These are phyloP conservation scores for Xerocomus cyaneibrunnescens DNA, from an alignment of 1,284 basidiomycete genomes.

Conservation along the genomic window DNA sequence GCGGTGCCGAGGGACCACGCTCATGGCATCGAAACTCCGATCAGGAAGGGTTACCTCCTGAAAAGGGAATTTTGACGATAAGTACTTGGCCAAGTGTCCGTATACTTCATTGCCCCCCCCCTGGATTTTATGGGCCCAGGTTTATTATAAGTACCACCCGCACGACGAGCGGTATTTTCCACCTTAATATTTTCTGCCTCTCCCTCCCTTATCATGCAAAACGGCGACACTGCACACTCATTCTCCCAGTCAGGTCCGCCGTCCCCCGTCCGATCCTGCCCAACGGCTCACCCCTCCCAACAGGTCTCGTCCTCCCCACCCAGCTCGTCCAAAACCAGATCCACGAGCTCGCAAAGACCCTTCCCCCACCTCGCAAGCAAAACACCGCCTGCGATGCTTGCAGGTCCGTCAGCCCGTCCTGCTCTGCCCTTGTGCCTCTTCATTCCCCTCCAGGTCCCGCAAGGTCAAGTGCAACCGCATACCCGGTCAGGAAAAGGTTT, in stretches of 20 bases:
- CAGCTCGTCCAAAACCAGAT: constrained; percentile 72
- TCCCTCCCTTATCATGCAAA: constrained; percentile 39
- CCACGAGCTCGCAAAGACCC: constrained; percentile 70
- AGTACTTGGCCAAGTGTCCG: constrained; percentile 33
- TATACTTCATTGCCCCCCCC: neutral
- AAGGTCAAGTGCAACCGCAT: constrained; percentile 83
- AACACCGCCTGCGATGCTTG: constrained; percentile 91
- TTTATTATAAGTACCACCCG: constrained; percentile 33
- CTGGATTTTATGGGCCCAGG: constrained; percentile 16
- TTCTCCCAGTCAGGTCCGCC: constrained; percentile 45
- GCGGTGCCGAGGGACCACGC: constrained; percentile 28
- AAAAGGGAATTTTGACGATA: constrained; percentile 20
- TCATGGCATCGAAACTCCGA: constrained; percentile 28
- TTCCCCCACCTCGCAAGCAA: constrained; percentile 79
- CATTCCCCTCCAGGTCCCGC: constrained; percentile 51
- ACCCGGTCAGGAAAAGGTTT: constrained; percentile 74
- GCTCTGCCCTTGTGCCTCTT: constrained; percentile 13
- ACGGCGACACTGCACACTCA: constrained; percentile 33
- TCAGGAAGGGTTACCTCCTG: constrained; percentile 3
- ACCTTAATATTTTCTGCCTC: constrained; percentile 29
- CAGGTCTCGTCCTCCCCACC: constrained; percentile 60
- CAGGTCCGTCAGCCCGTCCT: constrained; percentile 44
- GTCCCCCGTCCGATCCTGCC: neutral
- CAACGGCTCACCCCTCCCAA: constrained; percentile 16
- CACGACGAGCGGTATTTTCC: constrained; percentile 22